These are phyloP conservation scores for Aspergillus amoenus DNA, from an alignment of 2,329 filamentous ascomycete genomes.

Conservation along the genomic window DNA sequence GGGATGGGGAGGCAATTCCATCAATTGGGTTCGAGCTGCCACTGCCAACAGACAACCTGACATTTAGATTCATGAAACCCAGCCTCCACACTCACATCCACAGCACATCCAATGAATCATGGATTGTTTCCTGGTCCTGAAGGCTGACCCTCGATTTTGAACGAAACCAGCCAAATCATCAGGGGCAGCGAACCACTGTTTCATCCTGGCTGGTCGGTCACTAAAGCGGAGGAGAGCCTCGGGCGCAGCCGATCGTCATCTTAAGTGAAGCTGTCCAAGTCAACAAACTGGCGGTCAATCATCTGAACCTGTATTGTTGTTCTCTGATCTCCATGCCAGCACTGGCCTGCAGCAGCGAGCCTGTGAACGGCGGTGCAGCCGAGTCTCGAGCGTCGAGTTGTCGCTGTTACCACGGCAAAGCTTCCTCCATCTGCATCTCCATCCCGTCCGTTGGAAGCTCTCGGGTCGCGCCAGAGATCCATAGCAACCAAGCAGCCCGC, in stretches of 20 bases:
- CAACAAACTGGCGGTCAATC: slow-evolving; percentile 4
- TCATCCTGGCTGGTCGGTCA: slow-evolving; percentile 12
- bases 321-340: no score
- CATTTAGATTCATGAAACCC: not conserved
- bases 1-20: not conserved
- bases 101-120: not conserved
- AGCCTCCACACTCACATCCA: not conserved
- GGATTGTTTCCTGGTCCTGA: not conserved
- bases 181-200: slow-evolving; percentile 19
- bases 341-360: no score
- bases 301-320: not conserved
- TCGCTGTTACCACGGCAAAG: no score
- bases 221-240: slow-evolving; percentile 10
- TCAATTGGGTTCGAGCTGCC: not conserved
- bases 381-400: no score
- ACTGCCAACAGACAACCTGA: not conserved
- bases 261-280: slow-evolving; percentile 4
- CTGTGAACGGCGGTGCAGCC: no score
- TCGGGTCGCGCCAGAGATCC: not conserved
- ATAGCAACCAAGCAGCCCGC: no score
- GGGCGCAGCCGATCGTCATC: slow-evolving; percentile 19
- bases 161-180: slow-evolving; percentile 12
- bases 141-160: not conserved
- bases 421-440: no score
- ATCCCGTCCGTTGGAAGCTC: not conserved